Conservation (phyloP, 116 monocot species). For the Papilionanthe hybrid region DNA sequence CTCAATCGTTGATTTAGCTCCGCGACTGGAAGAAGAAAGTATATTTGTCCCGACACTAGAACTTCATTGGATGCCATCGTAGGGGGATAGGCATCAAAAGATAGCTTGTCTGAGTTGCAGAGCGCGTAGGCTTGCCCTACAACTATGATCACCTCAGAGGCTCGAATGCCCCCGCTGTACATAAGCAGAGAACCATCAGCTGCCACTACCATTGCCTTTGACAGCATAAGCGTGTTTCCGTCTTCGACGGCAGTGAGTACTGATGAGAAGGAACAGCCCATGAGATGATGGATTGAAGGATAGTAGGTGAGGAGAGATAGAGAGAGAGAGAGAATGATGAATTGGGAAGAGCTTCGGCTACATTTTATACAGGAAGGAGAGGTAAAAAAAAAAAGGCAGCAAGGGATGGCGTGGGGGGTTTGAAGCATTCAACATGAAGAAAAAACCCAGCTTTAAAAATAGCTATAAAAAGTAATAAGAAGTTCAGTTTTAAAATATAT, state of each 20-base stretch:
- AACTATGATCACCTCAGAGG: background rate
- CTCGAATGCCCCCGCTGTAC: background rate
- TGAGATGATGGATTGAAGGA: background rate
- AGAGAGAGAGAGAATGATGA: background rate
- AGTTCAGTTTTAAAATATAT: too few species aligned
- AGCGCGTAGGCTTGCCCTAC: background rate
- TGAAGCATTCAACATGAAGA: too few species aligned
- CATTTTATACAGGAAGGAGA: too few species aligned
- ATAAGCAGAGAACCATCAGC: background rate
- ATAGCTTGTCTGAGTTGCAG: background rate
- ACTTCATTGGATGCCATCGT: background rate
- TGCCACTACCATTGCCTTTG: background rate
- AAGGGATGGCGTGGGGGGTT: too few species aligned
- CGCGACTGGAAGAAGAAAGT: conserved; percentile 1
- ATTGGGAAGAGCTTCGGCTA: too few species aligned
- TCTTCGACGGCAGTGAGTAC: background rate
- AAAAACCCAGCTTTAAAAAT: too few species aligned
- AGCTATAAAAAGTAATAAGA: too few species aligned
- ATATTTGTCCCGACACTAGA: background rate
- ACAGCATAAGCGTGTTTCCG: too few species aligned
- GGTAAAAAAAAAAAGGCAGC: too few species aligned
- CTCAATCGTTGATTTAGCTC: background rate
- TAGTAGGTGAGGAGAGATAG: background rate
- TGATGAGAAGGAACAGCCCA: conserved; percentile 6
- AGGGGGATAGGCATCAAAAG: background rate